A percentile compares a stretch with the other conserved stretches of the same genome.
These are phyloP conservation scores for Linaria vulgaris DNA, from an alignment of 257 asterid genomes.

Conservation along the genomic window DNA sequence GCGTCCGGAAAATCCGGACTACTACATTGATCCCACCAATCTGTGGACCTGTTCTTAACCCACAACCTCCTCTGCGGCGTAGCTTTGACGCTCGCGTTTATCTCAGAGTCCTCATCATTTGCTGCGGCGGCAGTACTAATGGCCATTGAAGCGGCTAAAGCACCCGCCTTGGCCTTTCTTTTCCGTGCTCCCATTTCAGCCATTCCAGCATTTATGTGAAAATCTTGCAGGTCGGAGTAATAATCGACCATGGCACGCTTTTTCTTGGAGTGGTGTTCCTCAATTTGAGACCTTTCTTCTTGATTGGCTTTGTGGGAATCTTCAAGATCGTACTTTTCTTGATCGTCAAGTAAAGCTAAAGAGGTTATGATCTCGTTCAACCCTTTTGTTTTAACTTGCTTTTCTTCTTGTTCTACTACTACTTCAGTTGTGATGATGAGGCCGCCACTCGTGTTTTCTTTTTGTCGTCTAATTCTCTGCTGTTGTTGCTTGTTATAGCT, in stretches of 20 bases:
- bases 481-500: conserved; percentile 30
- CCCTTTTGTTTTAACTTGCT: conserved; percentile 49
- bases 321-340: conserved; percentile 41
- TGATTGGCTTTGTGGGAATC: conserved; percentile 31
- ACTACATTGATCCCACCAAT: no score
- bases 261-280: conserved; percentile 35
- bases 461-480: conserved; percentile 34
- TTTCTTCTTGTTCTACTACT: conserved; percentile 29
- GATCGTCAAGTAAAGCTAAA: conserved; percentile 52
- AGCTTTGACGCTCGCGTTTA: conserved; percentile 14
- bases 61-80: not conserved
- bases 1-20: no score
- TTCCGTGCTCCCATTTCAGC: conserved; percentile 34
- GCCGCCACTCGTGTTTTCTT: no score
- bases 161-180: conserved; percentile 34
- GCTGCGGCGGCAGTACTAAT: conserved; percentile 15
- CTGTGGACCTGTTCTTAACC: no score
- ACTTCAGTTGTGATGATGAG: no score
- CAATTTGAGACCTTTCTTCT: conserved; percentile 35
- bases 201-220: conserved; percentile 31
- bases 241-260: conserved; percentile 40
- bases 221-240: conserved; percentile 36
- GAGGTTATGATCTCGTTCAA: conserved; percentile 54
- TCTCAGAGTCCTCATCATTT: conserved; percentile 19
- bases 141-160: conserved; percentile 27